These are phyloP conservation scores for Aureoboletus auriporus DNA, from an alignment of 768 basidiomycete genomes.

Conservation along the genomic window DNA sequence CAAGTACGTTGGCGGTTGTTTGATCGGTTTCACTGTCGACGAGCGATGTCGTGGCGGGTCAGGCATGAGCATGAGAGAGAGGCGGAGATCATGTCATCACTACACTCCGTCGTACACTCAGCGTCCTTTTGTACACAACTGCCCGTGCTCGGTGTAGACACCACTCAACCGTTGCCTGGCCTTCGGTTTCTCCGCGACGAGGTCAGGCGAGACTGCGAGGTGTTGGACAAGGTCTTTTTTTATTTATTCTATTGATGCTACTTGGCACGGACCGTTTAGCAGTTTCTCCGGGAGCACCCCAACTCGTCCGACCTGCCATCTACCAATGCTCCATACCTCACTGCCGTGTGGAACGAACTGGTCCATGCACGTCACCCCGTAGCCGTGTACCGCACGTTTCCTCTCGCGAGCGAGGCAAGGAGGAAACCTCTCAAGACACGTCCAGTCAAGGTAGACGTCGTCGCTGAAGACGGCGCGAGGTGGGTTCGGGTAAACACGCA, in stretches of 20 bases:
- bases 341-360: constrained; percentile 82
- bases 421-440: neutral
- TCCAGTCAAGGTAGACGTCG: constrained; percentile 72
- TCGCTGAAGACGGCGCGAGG: constrained; percentile 64
- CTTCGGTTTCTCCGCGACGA: constrained; percentile 38
- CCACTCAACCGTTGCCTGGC: constrained; percentile 32
- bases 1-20: constrained; percentile 4
- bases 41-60: constrained; percentile 19
- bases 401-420: neutral
- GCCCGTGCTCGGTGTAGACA: constrained; percentile 30
- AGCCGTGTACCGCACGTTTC: constrained; percentile 48
- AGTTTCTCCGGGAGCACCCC: constrained; percentile 50
- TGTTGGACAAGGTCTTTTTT: constrained; percentile 34
- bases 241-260: neutral
- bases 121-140: constrained; percentile 4
- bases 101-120: neutral
- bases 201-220: constrained; percentile 41
- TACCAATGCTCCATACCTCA: constrained; percentile 76
- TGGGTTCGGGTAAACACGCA: constrained; percentile 92
- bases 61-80: constrained; percentile 1
- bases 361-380: constrained; percentile 56
- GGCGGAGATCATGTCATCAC: neutral
- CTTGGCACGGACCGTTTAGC: constrained; percentile 36
- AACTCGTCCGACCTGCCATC: constrained; percentile 36
- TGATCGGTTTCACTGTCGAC: constrained; percentile 12